These are phyloP conservation scores for Vitis hybrid DNA, from an alignment of 177 flowering plant genomes.

Conservation along the genomic window DNA sequence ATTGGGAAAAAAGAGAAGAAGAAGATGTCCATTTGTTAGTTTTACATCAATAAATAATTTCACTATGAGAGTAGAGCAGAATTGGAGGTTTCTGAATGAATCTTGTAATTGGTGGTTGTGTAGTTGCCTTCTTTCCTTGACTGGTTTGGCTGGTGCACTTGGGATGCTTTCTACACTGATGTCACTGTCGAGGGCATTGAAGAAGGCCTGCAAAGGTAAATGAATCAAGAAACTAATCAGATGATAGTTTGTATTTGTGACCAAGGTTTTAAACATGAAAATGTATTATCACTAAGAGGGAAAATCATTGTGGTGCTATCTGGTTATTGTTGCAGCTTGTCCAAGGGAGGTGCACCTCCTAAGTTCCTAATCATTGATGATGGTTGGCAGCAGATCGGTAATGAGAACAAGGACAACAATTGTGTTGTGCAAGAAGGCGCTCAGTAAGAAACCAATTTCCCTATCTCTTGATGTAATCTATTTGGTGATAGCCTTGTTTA, in stretches of 20 bases:
- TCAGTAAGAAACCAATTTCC: conserved; percentile 53
- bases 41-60: neutral
- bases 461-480: neutral
- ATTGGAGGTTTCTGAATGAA: neutral
- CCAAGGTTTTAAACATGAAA: too few relatives aligned
- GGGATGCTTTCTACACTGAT: conserved; percentile 97
- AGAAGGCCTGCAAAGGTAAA: conserved; percentile 73
- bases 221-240: too few relatives aligned
- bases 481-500: too few relatives aligned
- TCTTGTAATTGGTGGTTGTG: conserved; percentile 7
- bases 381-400: conserved; percentile 89
- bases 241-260: too few relatives aligned
- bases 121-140: conserved; percentile 86
- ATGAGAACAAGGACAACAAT: conserved; percentile 41
- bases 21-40: too few relatives aligned
- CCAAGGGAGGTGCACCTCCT: conserved; percentile 77
- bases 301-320: neutral
- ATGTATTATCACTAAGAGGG: too few relatives aligned
- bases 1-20: too few relatives aligned
- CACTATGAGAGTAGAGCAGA: too few relatives aligned
- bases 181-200: conserved; percentile 89
- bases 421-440: conserved; percentile 87
- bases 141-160: conserved; percentile 99
- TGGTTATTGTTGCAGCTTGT: conserved; percentile 44
- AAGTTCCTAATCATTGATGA: conserved; percentile 82